Base-by-base conservation (phyloP, 2,329 filamentous ascomycete genomes). In the Venturia asperata region DNA sequence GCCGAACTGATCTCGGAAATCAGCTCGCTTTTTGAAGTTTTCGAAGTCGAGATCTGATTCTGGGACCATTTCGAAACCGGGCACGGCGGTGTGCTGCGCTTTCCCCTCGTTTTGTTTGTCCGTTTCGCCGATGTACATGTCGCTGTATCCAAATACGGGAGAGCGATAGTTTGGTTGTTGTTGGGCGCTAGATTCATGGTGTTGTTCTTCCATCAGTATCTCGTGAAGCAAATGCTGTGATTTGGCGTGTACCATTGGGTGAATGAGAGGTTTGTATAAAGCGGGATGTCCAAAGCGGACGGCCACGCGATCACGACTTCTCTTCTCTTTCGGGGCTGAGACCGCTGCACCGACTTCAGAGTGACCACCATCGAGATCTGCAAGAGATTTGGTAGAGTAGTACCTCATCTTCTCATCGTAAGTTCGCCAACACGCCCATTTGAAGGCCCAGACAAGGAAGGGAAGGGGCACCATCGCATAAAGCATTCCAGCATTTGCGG, bases 371-470 rank as follows among this genome's bases (percentile, higher is more conserved):
- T 64, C 63, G 37, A 52, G 39, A 60, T 52, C 58, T 27, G 34
- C n/a, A 64, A 69, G 72, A 2, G 73, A 70, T 19, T 41, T 64
- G 10, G 61, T 64, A 21, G 47, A 58, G 24, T 39, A 62, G 55
- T 61, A 58, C 11, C 43, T 10, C 37, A 64, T 39, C 17, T 65
- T 49, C 30, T 58, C 39, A n/a, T 65, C 63, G 39, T 62, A 65
- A 17, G 52, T 65, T 45, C 30, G 34, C n/a, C 24, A 65, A 79
- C 92, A 97, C 75, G 91, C 95, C 70, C 89, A 77, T 78, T 97
- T 97, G 83, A 97, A 97, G 0, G 77, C 85, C 21, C 94, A 70
- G 77, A 96, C 82, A 62, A 96, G 73, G 69, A 97, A 81, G 0
- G 91, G 88, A n/a, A 97, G 79, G 0, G 93, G 92, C 17, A 87